Conservation (phyloP, 2,329 filamentous ascomycete species). For the Diaporthe australafricana region DNA sequence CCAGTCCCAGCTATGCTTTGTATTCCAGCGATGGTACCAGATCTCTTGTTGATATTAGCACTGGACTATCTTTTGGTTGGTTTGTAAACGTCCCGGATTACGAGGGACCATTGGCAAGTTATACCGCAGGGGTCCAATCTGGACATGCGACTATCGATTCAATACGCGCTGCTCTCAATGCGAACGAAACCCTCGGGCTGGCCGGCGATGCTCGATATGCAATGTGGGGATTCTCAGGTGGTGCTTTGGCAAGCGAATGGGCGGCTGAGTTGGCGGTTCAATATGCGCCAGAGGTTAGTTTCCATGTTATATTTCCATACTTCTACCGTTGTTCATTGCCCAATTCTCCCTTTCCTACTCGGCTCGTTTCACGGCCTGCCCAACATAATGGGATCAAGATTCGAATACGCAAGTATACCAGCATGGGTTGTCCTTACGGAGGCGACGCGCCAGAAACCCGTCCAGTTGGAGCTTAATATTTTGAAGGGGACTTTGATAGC, state of each 20-base stretch:
- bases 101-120: slow-evolving; percentile 57
- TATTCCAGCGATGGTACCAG: slow-evolving; percentile 38
- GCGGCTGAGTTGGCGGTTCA: slow-evolving; percentile 62
- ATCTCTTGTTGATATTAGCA: slow-evolving; percentile 43
- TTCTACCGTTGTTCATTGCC: no score
- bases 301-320: no score
- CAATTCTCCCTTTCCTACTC: no score
- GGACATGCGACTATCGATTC: slow-evolving; percentile 59
- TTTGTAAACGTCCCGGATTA: slow-evolving; percentile 59
- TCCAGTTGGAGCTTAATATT: no score
- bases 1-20: slow-evolving; percentile 50
- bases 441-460: no score
- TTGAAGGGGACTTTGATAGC: background rate
- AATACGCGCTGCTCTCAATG: slow-evolving; percentile 54
- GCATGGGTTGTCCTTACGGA: no score
- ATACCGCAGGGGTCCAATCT: slow-evolving; percentile 54
- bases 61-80: slow-evolving; percentile 54
- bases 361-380: no score
- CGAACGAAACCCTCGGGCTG: slow-evolving; percentile 38
- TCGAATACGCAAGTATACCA: background rate
- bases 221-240: slow-evolving; percentile 68
- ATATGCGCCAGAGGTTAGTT: slow-evolving; percentile 60
- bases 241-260: slow-evolving; percentile 62
- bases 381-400: no score
- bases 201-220: slow-evolving; percentile 47